Percentiles rank a stretch among this genome's conserved stretches.
Evolutionary conservation across 2,329 filamentous ascomycete species (phyloP).

Genomic region (Diplocarpon mali): DNA sequence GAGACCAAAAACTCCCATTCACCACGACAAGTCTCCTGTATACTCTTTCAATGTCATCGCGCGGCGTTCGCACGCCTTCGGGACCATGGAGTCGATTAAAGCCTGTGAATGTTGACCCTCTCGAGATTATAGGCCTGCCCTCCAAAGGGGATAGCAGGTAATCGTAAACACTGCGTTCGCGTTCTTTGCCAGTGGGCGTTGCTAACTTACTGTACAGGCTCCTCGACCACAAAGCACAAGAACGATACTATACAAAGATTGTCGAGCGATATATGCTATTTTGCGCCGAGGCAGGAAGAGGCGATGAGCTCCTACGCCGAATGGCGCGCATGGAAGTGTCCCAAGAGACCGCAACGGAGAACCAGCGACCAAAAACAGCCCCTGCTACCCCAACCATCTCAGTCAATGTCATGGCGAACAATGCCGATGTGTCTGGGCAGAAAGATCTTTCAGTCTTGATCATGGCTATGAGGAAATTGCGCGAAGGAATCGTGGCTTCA

Average conservation of each 20-base stretch:
- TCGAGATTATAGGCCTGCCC: constrained; percentile 73
- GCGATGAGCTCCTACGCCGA: constrained; percentile 61
- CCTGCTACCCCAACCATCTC: constrained; percentile 1
- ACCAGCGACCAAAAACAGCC: constrained; percentile 13
- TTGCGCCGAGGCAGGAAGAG: constrained; percentile 62
- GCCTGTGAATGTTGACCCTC: constrained; percentile 61
- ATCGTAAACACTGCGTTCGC: constrained; percentile 1
- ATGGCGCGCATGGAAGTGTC: constrained; percentile 47
- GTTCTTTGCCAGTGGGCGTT: neutral
- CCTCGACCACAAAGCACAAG: constrained; percentile 66
- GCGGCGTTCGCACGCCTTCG: constrained; percentile 32
- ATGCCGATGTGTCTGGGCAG: constrained; percentile 15
- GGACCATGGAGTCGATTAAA: constrained; percentile 61
- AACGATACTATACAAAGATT: constrained; percentile 78
- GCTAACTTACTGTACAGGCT: constrained; percentile 37
- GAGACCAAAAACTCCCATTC: neutral
- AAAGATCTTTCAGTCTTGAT: constrained; percentile 65
- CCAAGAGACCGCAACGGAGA: constrained; percentile 11
- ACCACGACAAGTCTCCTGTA: neutral
- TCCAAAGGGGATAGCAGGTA: constrained; percentile 87
- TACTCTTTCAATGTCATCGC: constrained; percentile 20
- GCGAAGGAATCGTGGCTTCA: constrained; percentile 78
- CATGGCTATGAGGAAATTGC: constrained; percentile 78
- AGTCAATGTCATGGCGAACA: constrained; percentile 6
- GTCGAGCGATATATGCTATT: constrained; percentile 83